These are phyloP conservation scores for Inga leiocalycina DNA, from an alignment of 306 rosid genomes.

Conservation along the genomic window DNA sequence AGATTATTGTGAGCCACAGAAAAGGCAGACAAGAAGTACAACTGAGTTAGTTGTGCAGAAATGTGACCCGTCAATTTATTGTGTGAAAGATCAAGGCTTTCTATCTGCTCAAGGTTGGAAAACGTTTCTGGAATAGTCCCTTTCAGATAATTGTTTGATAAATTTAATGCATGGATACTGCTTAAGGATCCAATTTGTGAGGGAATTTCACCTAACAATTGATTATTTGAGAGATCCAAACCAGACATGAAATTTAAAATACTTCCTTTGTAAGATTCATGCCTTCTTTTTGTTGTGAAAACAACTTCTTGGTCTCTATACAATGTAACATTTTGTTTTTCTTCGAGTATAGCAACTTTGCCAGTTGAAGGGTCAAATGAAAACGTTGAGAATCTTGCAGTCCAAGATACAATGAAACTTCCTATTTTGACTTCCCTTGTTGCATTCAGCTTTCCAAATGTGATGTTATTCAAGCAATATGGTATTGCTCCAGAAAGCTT, in stretches of 20 bases:
- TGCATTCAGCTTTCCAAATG: too few species aligned
- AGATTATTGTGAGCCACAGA: not conserved
- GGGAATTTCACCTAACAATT: not conserved
- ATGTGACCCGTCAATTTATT: not conserved
- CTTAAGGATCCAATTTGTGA: not conserved
- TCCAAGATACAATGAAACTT: too few species aligned
- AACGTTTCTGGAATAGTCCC: not conserved
- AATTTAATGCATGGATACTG: not conserved
- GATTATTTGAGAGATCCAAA: not conserved
- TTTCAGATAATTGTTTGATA: not conserved
- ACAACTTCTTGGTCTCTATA: too few species aligned
- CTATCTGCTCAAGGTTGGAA: not conserved
- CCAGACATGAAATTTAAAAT: not conserved
- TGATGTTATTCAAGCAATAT: too few species aligned
- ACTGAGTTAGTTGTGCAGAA: not conserved
- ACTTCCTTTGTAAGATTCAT: not conserved
- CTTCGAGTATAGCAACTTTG: accelerated
- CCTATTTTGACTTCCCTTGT: too few species aligned
- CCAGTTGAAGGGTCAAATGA: too few species aligned
- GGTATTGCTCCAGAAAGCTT: too few species aligned
- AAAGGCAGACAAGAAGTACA: not conserved
- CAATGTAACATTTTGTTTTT: too few species aligned
- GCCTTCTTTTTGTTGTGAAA: not conserved
- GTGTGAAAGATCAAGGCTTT: not conserved
- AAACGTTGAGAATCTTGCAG: accelerated